A percentile compares a stretch with the other conserved stretches of the same genome.
phyloP scores from a whole-genome alignment of 2,329 filamentous ascomycete genomes.

The Colletotrichum incanum region DNA sequence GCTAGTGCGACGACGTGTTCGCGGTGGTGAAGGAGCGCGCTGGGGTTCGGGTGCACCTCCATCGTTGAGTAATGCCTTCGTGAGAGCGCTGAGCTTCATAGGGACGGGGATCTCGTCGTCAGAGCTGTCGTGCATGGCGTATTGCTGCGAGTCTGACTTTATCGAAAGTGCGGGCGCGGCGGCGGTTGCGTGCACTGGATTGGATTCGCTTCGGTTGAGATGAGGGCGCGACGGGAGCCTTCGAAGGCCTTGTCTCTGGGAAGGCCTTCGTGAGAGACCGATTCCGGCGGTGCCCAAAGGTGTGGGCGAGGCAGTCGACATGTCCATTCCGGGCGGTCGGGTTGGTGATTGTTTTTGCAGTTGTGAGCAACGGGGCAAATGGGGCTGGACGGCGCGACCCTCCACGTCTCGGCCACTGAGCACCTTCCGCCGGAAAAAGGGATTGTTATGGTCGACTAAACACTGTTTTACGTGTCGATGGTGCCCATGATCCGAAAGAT shows the following conservation, averaged over 20 bases:
- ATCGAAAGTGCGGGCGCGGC: conserved; percentile 46
- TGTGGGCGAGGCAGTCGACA: conserved; percentile 71
- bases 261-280: conserved; percentile 66
- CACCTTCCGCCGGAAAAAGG: conserved; percentile 29
- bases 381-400: conserved; percentile 30
- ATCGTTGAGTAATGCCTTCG: conserved; percentile 85
- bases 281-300: conserved; percentile 65
- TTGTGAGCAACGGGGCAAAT: conserved; percentile 16
- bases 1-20: conserved; percentile 66
- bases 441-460: conserved; percentile 48
- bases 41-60: conserved; percentile 66
- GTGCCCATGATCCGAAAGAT: conserved; percentile 56
- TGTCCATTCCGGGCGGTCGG: conserved; percentile 47
- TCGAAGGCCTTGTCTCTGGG: conserved; percentile 69
- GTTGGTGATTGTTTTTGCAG: conserved; percentile 35
- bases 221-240: conserved; percentile 64
- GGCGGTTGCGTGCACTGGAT: conserved; percentile 52
- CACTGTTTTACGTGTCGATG: conserved; percentile 59
- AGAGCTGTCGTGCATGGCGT: conserved; percentile 84
- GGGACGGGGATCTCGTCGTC: conserved; percentile 94
- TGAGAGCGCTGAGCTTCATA: conserved; percentile 94
- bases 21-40: conserved; percentile 61
- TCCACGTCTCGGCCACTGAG: conserved; percentile 32
- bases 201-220: conserved; percentile 63
- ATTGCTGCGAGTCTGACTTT: conserved; percentile 60